Evolutionary conservation across 208 protist species (phyloP).

Genomic region (Leishmania amazonensis): DNA sequence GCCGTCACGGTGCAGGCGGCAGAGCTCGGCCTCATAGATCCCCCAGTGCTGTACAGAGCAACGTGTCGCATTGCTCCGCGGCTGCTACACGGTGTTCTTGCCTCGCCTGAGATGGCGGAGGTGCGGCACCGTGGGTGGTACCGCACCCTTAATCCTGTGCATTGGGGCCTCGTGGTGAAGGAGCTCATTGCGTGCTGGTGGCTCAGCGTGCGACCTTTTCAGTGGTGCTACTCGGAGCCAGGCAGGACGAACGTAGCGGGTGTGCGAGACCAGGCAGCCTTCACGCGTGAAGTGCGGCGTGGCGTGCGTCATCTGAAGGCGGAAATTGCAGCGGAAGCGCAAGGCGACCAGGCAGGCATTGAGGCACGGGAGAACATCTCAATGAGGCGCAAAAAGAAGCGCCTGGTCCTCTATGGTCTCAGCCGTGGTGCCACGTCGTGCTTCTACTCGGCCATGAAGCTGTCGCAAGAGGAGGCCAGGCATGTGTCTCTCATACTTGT

Average conservation of each 20-base stretch:
- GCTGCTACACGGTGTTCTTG: slow-evolving; percentile 77
- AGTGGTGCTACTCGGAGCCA: slow-evolving; percentile 62
- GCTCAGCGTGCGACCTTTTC: slow-evolving; percentile 51
- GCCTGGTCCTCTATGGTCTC: slow-evolving; percentile 85
- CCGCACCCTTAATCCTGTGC: slow-evolving; percentile 59
- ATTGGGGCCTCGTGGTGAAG: slow-evolving; percentile 68
- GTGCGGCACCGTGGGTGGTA: slow-evolving; percentile 58
- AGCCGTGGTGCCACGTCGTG: slow-evolving; percentile 83
- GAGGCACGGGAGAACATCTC: background rate
- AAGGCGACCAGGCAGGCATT: background rate
- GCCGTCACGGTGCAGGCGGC: slow-evolving; percentile 2
- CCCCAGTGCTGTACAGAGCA: slow-evolving; percentile 58
- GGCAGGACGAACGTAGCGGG: slow-evolving; percentile 70
- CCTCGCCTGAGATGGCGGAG: slow-evolving; percentile 79
- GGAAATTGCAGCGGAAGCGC: background rate
- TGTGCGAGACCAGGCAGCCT: slow-evolving; percentile 62
- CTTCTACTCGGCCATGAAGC: slow-evolving; percentile 84
- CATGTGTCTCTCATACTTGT: slow-evolving; percentile 85
- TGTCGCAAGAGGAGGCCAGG: slow-evolving; percentile 50
- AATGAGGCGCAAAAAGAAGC: slow-evolving; percentile 7
- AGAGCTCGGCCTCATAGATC: slow-evolving; percentile 16
- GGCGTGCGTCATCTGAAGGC: slow-evolving; percentile 49
- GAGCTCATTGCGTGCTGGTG: slow-evolving; percentile 46
- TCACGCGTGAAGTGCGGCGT: slow-evolving; percentile 69
- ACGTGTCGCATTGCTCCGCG: slow-evolving; percentile 62